Evolutionary conservation across 306 rosid species (phyloP).

Genomic region (Trifolium subterraneum): DNA sequence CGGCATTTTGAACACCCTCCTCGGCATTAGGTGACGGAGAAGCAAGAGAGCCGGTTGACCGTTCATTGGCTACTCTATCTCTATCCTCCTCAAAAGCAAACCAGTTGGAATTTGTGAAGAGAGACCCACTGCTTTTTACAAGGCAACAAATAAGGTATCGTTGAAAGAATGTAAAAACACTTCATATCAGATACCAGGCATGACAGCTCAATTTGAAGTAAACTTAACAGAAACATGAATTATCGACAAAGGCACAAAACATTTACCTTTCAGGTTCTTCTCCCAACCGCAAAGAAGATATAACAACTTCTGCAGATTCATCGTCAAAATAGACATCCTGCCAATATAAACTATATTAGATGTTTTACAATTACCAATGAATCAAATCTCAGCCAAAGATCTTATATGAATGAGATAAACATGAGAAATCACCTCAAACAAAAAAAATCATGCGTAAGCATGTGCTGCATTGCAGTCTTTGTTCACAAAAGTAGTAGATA

Average conservation of each 20-base stretch:
- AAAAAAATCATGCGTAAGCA: background rate
- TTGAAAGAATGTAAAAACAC: conserved; percentile 16
- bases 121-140: conserved; percentile 75
- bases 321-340: conserved; percentile 99
- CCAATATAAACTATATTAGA: conserved; percentile 30
- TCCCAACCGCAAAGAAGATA: conserved; percentile 92
- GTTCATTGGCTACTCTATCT: conserved; percentile 66
- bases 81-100: conserved; percentile 90
- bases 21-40: conserved; percentile 76
- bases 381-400: conserved; percentile 12
- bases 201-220: background rate
- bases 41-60: conserved; percentile 66
- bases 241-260: conserved; percentile 9
- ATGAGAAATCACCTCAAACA: conserved; percentile 9
- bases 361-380: conserved; percentile 9
- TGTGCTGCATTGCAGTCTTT: background rate
- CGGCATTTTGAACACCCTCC: conserved; percentile 51
- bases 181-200: background rate
- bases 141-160: conserved; percentile 31
- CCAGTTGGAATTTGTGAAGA: conserved; percentile 98
- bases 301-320: conserved; percentile 99
- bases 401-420: conserved; percentile 1
- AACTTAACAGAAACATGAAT: background rate
- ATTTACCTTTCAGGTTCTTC: conserved; percentile 95
- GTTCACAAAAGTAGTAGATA: background rate